Conservation (phyloP, 1,284 basidiomycete species). For the Trichosporon faecale region DNA sequence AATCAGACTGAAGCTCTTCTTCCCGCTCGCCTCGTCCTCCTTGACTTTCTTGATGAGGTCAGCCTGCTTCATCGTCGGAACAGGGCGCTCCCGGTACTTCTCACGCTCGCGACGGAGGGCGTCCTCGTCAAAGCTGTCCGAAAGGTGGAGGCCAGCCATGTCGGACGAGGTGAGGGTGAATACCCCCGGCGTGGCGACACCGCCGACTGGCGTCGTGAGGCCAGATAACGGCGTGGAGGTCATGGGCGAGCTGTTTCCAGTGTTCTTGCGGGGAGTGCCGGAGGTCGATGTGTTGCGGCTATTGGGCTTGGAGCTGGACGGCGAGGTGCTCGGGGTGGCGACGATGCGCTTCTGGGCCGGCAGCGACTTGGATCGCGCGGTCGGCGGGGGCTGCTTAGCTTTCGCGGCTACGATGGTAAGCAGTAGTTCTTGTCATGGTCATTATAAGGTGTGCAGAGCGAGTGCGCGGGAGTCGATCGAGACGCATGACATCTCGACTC, state of each 20-base stretch:
- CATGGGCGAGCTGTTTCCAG: not conserved
- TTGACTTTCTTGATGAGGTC: slow-evolving; percentile 80
- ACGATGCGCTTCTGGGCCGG: slow-evolving; percentile 37
- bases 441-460: slow-evolving; percentile 12
- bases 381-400: slow-evolving; percentile 30
- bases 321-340: slow-evolving; percentile 19
- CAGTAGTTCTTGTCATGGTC: slow-evolving; percentile 11
- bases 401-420: slow-evolving; percentile 36
- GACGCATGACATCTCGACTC: slow-evolving; percentile 28
- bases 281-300: slow-evolving; percentile 24
- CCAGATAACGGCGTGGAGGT: slow-evolving; percentile 41
- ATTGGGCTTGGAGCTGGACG: slow-evolving; percentile 27
- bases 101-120: slow-evolving; percentile 53
- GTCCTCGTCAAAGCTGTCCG: slow-evolving; percentile 52
- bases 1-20: slow-evolving; percentile 77
- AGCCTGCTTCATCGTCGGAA: slow-evolving; percentile 70
- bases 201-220: not conserved
- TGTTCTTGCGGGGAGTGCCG: slow-evolving; percentile 54
- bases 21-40: slow-evolving; percentile 59
- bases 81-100: slow-evolving; percentile 58
- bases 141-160: slow-evolving; percentile 69
- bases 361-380: slow-evolving; percentile 35
- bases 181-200: not conserved
- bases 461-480: slow-evolving; percentile 17
- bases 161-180: slow-evolving; percentile 53